Conservation (phyloP, 176 grass and related monocot genomes). For the Hyparrhenia diplandra region DNA sequence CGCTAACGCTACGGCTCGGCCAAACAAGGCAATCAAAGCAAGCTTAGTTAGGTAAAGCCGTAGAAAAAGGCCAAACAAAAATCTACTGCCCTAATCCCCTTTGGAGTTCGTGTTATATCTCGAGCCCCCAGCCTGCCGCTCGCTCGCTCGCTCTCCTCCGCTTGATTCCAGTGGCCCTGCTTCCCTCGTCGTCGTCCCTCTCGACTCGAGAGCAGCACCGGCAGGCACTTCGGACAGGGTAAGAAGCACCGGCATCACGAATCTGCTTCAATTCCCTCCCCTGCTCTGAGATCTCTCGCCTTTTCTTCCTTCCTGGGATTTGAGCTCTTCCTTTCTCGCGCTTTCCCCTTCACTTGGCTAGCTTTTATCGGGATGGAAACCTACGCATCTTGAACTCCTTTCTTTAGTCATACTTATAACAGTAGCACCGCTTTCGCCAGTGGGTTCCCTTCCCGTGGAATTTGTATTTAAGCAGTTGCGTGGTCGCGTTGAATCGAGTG, state of each 20-base stretch:
- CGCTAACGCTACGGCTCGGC: too few relatives aligned
- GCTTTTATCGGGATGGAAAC: constrained; percentile 33
- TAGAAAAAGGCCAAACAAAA: too few relatives aligned
- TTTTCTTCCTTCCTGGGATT: constrained; percentile 22
- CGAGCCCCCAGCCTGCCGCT: constrained; percentile 29
- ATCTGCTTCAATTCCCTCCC: constrained; percentile 3
- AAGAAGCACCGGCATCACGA: background rate
- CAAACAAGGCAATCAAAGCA: too few relatives aligned
- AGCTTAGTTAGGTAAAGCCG: too few relatives aligned
- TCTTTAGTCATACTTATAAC: background rate
- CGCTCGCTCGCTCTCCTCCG: background rate
- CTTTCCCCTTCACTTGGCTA: background rate
- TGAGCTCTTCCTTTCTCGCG: constrained; percentile 6
- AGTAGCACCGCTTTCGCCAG: background rate
- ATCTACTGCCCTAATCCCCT: too few relatives aligned
- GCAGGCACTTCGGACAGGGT: constrained; percentile 20
- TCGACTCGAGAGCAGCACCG: background rate
- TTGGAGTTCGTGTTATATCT: constrained; percentile 44
- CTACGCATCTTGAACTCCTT: background rate
- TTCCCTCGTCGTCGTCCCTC: background rate
- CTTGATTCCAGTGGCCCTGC: constrained; percentile 27
- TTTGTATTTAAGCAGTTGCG: background rate
- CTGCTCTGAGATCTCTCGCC: background rate
- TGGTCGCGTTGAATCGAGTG: background rate
- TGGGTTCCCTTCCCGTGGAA: background rate